phyloP scores from a whole-genome alignment of 768 basidiomycete genomes.

The Calocybe cyanea region DNA sequence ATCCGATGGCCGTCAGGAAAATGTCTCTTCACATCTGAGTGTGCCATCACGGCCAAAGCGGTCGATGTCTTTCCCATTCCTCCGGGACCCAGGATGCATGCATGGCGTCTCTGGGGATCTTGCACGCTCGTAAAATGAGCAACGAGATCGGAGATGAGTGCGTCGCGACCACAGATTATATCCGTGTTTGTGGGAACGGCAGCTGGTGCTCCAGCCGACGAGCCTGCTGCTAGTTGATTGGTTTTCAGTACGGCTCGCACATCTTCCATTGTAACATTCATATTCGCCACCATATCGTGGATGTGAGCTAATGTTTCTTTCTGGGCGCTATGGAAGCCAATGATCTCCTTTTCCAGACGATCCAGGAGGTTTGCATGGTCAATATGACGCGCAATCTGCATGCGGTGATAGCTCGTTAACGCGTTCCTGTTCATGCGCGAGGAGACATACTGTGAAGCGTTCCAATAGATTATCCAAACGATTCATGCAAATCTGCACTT shows the following conservation, averaged over 20 bases:
- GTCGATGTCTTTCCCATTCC: conserved; percentile 32
- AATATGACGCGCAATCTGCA: conserved; percentile 6
- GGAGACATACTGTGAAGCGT: conserved; percentile 4
- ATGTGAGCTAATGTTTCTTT: background rate
- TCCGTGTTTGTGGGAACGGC: conserved; percentile 13
- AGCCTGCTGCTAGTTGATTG: background rate
- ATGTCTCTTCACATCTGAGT: conserved; percentile 12
- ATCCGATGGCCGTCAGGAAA: conserved; percentile 18
- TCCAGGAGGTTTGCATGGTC: background rate
- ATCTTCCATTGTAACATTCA: too few relatives aligned
- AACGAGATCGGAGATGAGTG: conserved; percentile 14
- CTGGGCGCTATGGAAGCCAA: too few relatives aligned
- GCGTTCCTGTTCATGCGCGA: background rate
- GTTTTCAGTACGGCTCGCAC: background rate
- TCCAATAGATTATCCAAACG: conserved; percentile 2
- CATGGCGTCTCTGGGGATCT: conserved; percentile 7
- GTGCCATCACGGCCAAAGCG: conserved; percentile 23
- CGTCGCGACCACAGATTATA: conserved; percentile 20
- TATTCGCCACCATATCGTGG: too few relatives aligned
- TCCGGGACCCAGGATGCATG: conserved; percentile 28
- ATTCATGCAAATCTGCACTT: conserved; percentile 2
- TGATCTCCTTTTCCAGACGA: too few relatives aligned
- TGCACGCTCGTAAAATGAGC: background rate
- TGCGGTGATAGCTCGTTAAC: too few relatives aligned
- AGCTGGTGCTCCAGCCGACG: background rate